Evolutionary conservation across 169 alveolate species (phyloP), one percentile per base, ranked within the genome.

Genomic region (Plasmodium coatneyi): DNA sequence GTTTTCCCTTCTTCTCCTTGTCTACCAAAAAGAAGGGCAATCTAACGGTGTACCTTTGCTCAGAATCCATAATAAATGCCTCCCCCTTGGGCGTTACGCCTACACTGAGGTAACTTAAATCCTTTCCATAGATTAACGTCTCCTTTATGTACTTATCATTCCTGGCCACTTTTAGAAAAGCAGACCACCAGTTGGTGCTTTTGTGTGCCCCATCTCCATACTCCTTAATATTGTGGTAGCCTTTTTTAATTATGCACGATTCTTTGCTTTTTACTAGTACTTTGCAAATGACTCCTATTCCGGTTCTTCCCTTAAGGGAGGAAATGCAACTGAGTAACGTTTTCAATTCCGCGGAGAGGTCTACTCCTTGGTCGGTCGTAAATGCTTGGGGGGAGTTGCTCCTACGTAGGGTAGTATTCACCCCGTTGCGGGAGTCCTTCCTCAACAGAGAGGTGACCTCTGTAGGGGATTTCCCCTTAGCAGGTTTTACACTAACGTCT

Each of bases 231-330:
- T 66, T 81, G 34, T 90, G 95, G 70, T 90, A 90, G n/a, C 76
- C 60, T 4, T 90, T 90, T 71, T 90, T 90, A 28, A 90, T 36
- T 32, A 90, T 90, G 72, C 43, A 19, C 7, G 92, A 10, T 80
- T 90, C 95, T 80, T 80, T 70, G 52, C 95, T 90, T 14, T 90
- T 90, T 10, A 81, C 83, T 9, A 90, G 54, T 46, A 90, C 82
- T 90, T 90, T 90, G 46, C 91, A 81, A 5, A 90, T 80, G 43
- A 82, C 74, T 10, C 92, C 80, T 14, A 70, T 30, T 80, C 95
- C 95, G 9, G 95, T 90, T 66, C 76, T 90, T 43, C 95, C 95
- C 36, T 41, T 90, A 16, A 90, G 72, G n/a, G 95, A 90, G 28
- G 54, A 34, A 12, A 89, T 70, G 71, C 94, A 89, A n/a, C 52